Base-by-base conservation (phyloP, 805 yeast species). In the Zygoascus flipseniorum region DNA sequence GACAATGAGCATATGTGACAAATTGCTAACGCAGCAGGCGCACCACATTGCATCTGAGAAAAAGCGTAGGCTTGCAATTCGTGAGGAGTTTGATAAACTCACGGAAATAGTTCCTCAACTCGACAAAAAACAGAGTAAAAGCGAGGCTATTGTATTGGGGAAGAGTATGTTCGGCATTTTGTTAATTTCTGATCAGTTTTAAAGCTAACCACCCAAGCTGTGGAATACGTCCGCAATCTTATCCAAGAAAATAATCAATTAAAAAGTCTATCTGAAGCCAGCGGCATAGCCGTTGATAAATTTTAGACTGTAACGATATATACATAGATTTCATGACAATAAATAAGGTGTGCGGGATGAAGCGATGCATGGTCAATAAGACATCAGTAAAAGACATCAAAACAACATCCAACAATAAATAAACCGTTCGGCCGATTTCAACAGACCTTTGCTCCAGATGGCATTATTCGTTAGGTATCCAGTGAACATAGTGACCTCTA, bases 21-120 rank as follows among this genome's bases (percentile, higher is more conserved):
- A 6, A 23, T 23, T 35, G 16, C 53, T 49, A 44, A 26, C 35
- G 10, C 5, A 23, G 23, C 5, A 83, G 81, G 83, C 83, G 5
- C 86, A 84, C 59, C 95, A 86, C 62, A 85, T 87, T 8, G 86
- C 86, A 5, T 83, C 90, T 0, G 98, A 90, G 65, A 90, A 89
- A 65, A 86, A 85, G 63, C 75, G 98, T 61, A 74, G 98, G 56
- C 88, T 83, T 58, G 88, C 90, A 43, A 88, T 92, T 20, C 73
- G 97, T 46, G 78, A 82, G 9, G 90, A 89, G 9, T 90, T 88
- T 63, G 95, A 86, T 61, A 78, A 77, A 52, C 73, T 90, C 20
- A 90, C 89, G 0, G 73, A 76, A 1, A 66, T 87, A 8, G 89
- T 93, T 0, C 97, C 97, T 0, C 81, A 78, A 8, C 71, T 90